These are phyloP conservation scores for Trichosporon sp. DNA, from an alignment of 1,284 basidiomycete species.

Conservation along the genomic window DNA sequence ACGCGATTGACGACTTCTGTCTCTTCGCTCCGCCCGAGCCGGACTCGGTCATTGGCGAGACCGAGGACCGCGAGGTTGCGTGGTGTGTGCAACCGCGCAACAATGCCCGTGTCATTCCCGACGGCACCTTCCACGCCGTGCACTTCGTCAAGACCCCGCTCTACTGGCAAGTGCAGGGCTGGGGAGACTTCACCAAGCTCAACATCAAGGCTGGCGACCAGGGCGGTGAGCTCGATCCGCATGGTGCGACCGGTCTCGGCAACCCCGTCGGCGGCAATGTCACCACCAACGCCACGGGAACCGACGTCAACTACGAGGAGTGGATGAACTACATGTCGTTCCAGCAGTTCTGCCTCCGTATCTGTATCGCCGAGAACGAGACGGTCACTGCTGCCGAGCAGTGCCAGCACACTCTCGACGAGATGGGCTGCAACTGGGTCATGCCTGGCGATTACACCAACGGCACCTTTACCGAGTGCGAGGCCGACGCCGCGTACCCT, in stretches of 20 bases:
- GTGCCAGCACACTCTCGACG: conserved; percentile 56
- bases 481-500: conserved; percentile 56
- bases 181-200: conserved; percentile 58
- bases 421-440: conserved; percentile 58
- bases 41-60: conserved; percentile 59
- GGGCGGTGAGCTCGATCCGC: conserved; percentile 61
- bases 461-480: conserved; percentile 57
- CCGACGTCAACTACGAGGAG: conserved; percentile 61
- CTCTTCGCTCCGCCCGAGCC: conserved; percentile 60
- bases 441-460: conserved; percentile 58
- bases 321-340: conserved; percentile 60
- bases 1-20: conserved; percentile 56
- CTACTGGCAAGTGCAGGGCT: conserved; percentile 60
- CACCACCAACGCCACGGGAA: conserved; percentile 59
- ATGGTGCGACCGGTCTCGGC: conserved; percentile 58
- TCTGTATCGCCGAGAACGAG: conserved; percentile 55
- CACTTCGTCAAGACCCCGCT: conserved; percentile 61
- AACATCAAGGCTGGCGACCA: conserved; percentile 57
- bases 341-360: conserved; percentile 57
- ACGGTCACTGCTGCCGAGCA: conserved; percentile 49
- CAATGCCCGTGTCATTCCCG: conserved; percentile 60
- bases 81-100: conserved; percentile 63
- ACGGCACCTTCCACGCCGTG: conserved; percentile 59
- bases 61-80: conserved; percentile 61
- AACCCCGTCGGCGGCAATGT: conserved; percentile 63